Evolutionary conservation across 257 asterid genomes (phyloP).

Genomic region (Jaltomata sinuosa): DNA sequence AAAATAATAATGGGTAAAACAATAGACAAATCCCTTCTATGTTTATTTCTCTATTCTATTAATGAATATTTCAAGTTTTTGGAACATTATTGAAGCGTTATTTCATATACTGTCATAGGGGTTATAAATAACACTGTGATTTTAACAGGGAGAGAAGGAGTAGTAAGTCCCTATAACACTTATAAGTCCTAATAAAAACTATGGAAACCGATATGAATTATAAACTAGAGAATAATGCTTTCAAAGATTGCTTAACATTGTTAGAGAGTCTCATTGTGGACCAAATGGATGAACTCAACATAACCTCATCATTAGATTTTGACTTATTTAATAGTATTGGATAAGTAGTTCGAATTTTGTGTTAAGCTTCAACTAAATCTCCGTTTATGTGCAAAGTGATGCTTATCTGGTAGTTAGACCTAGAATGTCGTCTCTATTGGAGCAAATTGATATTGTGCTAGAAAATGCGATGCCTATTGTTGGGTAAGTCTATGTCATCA

Average conservation of each 20-base stretch:
- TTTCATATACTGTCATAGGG: background rate
- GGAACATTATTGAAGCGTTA: background rate
- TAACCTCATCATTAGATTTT: background rate
- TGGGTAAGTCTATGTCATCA: background rate
- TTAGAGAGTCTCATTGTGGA: background rate
- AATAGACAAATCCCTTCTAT: background rate
- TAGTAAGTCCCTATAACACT: background rate
- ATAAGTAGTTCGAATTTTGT: background rate
- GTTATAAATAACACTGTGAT: no score
- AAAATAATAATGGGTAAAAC: background rate
- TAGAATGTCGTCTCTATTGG: background rate
- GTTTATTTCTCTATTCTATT: background rate
- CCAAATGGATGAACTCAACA: background rate
- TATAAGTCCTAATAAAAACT: background rate
- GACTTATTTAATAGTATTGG: background rate
- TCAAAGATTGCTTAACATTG: background rate
- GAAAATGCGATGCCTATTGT: background rate
- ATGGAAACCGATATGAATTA: background rate
- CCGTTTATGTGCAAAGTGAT: background rate
- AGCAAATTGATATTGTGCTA: background rate
- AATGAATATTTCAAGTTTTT: background rate
- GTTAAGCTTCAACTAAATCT: background rate
- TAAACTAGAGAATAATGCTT: background rate
- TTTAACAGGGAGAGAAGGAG: background rate
- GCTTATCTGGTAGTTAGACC: background rate